Conservation (phyloP, 495 filamentous ascomycete genomes). For the Penicillium dipodomyicola region DNA sequence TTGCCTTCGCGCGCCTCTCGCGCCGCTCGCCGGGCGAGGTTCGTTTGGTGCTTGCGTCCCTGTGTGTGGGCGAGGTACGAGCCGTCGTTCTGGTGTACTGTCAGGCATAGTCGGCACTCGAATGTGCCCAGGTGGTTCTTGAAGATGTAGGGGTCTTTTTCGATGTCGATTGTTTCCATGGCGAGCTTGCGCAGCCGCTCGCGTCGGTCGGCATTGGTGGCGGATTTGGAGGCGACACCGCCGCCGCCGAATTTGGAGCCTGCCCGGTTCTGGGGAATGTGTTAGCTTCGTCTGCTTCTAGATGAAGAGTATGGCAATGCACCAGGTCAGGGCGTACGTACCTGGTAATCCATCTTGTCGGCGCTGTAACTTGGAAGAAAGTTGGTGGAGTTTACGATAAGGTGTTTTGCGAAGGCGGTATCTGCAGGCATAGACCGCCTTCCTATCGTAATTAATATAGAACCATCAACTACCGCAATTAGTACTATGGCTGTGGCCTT, state of each 20-base stretch:
- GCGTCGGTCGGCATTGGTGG: constrained; percentile 93
- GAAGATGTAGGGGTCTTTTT: constrained; percentile 99
- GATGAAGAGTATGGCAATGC: not conserved
- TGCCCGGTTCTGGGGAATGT: constrained; percentile 72
- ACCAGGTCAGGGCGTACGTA: constrained; percentile 22
- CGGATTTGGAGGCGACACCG: constrained; percentile 88
- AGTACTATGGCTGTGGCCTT: not conserved
- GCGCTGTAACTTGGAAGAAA: constrained; percentile 6
- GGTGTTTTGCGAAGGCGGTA: constrained; percentile 12
- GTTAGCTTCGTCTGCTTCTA: constrained; percentile 11
- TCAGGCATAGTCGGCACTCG: constrained; percentile 95
- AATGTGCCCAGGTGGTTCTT: constrained; percentile 99
- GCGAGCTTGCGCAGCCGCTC: constrained; percentile 97
- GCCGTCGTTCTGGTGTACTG: constrained; percentile 99
- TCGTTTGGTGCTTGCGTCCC: constrained; percentile 98
- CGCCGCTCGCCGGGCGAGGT: constrained; percentile 93
- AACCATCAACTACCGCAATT: not conserved
- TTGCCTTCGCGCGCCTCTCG: constrained; percentile 86
- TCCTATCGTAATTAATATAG: not conserved
- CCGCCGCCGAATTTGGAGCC: constrained; percentile 98
- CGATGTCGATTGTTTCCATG: constrained; percentile 97
- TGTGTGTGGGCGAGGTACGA: constrained; percentile 99
- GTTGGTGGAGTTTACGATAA: constrained; percentile 22
- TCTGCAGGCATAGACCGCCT: not conserved
- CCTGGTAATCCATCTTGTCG: constrained; percentile 60